These are phyloP conservation scores for Liriodendron chinense DNA, from an alignment of 164 flowering plant species.

Conservation along the genomic window DNA sequence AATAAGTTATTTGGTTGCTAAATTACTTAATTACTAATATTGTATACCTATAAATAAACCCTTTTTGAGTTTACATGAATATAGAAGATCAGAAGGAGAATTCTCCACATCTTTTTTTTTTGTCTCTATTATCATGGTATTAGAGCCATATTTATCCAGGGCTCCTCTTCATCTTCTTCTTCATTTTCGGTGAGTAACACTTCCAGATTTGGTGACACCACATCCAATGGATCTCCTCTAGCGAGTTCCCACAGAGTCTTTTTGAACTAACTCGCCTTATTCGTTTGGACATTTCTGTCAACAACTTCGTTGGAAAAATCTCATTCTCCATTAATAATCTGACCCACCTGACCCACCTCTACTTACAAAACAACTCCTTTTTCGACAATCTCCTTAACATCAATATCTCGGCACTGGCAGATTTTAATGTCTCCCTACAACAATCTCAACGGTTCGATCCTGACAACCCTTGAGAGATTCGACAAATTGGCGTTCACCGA, in stretches of 20 bases:
- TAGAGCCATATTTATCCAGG: too few relatives aligned
- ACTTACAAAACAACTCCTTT: slow-evolving; percentile 63
- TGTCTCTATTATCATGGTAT: too few relatives aligned
- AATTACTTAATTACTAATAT: too few relatives aligned
- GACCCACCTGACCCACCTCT: slow-evolving; percentile 54
- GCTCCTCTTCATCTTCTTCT: too few relatives aligned
- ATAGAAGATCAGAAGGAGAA: too few relatives aligned
- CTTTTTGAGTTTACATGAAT: too few relatives aligned
- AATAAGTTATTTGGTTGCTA: too few relatives aligned
- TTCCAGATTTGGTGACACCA: too few relatives aligned
- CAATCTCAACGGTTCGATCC: slow-evolving; percentile 72
- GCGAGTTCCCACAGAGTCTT: slow-evolving; percentile 54
- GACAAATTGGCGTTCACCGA: slow-evolving; percentile 50
- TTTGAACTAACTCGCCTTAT: slow-evolving; percentile 36
- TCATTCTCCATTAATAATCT: slow-evolving; percentile 66
- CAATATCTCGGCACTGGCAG: slow-evolving; percentile 14
- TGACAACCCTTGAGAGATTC: slow-evolving; percentile 37
- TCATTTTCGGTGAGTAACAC: too few relatives aligned
- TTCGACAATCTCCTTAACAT: slow-evolving; percentile 64
- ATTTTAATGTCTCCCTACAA: slow-evolving; percentile 64
- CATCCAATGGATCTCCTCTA: too few relatives aligned
- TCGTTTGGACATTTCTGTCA: slow-evolving; percentile 64
- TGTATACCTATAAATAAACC: too few relatives aligned
- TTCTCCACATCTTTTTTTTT: too few relatives aligned
- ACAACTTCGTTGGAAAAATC: slow-evolving; percentile 60